Evolutionary conservation across 352 stramenopile genomes (phyloP).

Genomic region (Phytophthora megakarya): DNA sequence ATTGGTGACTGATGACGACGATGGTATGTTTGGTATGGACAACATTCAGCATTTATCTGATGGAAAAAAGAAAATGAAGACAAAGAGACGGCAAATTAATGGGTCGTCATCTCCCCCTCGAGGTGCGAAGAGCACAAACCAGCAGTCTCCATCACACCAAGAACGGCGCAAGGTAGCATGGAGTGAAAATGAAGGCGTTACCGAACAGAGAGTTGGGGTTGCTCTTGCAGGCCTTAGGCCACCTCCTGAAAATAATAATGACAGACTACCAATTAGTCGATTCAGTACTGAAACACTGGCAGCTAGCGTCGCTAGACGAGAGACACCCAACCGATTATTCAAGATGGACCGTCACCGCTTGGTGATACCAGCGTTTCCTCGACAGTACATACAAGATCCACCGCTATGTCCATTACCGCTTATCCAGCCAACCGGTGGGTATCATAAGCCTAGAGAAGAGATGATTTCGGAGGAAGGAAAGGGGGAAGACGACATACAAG

Average conservation of each 20-base stretch:
- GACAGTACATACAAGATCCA: slow-evolving; percentile 18
- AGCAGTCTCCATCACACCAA: slow-evolving; percentile 25
- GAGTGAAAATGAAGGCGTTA: neutral
- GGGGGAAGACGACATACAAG: neutral
- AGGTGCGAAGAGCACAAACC: slow-evolving; percentile 19
- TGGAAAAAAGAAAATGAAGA: slow-evolving; percentile 24
- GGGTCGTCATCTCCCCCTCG: slow-evolving; percentile 12
- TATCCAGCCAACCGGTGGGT: slow-evolving; percentile 19
- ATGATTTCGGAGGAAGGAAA: slow-evolving; percentile 6
- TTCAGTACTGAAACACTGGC: slow-evolving; percentile 19
- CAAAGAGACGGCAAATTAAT: slow-evolving; percentile 15
- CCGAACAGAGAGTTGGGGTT: neutral
- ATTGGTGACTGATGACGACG: neutral
- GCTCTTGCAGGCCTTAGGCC: neutral
- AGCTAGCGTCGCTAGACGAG: slow-evolving; percentile 32
- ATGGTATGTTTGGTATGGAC: neutral
- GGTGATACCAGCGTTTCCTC: slow-evolving; percentile 55
- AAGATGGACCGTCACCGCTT: slow-evolving; percentile 74
- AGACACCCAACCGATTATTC: slow-evolving; percentile 57
- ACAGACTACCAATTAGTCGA: neutral
- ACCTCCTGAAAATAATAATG: neutral
- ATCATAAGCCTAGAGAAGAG: slow-evolving; percentile 19
- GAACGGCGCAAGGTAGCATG: slow-evolving; percentile 16
- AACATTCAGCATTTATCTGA: neutral
- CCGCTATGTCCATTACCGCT: slow-evolving; percentile 40